A percentile compares a stretch with the other conserved stretches of the same genome.
Evolutionary conservation across 2,329 filamentous ascomycete species (phyloP).

Genomic region (Xylaria sp.): DNA sequence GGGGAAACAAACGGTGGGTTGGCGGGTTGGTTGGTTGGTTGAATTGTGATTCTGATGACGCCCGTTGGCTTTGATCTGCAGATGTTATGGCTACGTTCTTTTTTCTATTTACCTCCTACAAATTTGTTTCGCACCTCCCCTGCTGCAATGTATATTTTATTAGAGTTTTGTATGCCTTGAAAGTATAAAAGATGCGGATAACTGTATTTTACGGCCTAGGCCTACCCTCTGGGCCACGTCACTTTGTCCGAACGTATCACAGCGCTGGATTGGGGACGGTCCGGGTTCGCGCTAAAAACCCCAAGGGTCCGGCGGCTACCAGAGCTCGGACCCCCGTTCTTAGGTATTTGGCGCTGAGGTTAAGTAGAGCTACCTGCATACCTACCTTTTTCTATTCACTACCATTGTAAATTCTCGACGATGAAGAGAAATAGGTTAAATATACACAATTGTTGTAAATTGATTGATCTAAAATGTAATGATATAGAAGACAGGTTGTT

Average conservation of each 20-base stretch:
- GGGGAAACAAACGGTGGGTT: conserved; percentile 9
- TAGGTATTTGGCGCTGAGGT: conserved; percentile 18
- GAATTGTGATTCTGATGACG: background rate
- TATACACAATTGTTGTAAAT: background rate
- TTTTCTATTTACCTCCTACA: too few species aligned
- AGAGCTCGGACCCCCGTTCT: conserved; percentile 13
- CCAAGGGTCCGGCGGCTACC: conserved; percentile 30
- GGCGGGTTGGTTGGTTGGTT: conserved; percentile 5
- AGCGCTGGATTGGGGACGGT: conserved; percentile 2
- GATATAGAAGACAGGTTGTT: background rate
- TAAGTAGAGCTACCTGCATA: background rate
- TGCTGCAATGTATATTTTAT: background rate
- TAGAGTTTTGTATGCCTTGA: background rate
- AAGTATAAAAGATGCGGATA: background rate
- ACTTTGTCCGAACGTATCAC: conserved; percentile 3
- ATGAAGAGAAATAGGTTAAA: background rate
- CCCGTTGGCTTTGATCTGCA: background rate
- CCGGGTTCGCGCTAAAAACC: background rate
- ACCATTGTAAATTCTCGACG: background rate
- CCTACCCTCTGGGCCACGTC: too few species aligned
- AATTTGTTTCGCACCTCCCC: too few species aligned
- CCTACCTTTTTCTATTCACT: too few species aligned
- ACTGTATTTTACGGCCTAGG: background rate
- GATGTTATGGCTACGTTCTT: background rate
- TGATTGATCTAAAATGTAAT: background rate